Conservation (phyloP, 148 eudicot genomes). For the Camellia lanceoleosa region DNA sequence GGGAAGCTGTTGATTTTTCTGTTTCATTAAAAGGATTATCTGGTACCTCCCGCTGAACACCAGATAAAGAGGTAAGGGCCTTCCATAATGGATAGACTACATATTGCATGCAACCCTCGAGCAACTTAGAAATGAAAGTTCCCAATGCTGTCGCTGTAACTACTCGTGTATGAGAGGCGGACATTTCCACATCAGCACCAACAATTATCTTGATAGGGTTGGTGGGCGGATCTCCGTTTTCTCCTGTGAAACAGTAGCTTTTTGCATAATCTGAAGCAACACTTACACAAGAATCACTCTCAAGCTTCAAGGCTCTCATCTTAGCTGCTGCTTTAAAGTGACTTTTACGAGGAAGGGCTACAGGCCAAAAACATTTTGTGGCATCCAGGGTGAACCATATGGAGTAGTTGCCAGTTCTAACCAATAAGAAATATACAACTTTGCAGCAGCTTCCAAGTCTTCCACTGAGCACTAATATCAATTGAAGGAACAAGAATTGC, state of each 20-base stretch:
- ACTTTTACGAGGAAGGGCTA: conserved; percentile 79
- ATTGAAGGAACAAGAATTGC: conserved; percentile 9
- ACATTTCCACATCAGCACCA: conserved; percentile 85
- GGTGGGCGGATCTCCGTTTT: conserved; percentile 51
- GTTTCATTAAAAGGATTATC: neutral
- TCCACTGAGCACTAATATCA: conserved; percentile 51
- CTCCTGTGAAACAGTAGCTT: conserved; percentile 43
- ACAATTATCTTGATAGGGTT: conserved; percentile 66
- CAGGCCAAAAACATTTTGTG: conserved; percentile 94
- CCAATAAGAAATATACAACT: conserved; percentile 73
- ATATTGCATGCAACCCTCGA: conserved; percentile 47
- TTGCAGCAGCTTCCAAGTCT: conserved; percentile 73
- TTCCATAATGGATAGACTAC: conserved; percentile 77
- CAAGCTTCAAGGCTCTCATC: conserved; percentile 77
- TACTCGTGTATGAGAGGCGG: conserved; percentile 85
- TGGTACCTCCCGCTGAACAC: conserved; percentile 88
- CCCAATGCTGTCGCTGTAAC: conserved; percentile 87
- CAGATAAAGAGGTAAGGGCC: conserved; percentile 70
- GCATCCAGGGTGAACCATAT: conserved; percentile 85
- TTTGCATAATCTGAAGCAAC: conserved; percentile 35
- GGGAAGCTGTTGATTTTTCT: neutral
- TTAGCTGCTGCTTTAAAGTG: conserved; percentile 79
- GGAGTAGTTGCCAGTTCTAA: conserved; percentile 83
- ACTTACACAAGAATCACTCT: conserved; percentile 37
- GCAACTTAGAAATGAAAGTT: conserved; percentile 76